phyloP scores from a whole-genome alignment of 768 basidiomycete species.

The Pisolithus marmoratus region DNA sequence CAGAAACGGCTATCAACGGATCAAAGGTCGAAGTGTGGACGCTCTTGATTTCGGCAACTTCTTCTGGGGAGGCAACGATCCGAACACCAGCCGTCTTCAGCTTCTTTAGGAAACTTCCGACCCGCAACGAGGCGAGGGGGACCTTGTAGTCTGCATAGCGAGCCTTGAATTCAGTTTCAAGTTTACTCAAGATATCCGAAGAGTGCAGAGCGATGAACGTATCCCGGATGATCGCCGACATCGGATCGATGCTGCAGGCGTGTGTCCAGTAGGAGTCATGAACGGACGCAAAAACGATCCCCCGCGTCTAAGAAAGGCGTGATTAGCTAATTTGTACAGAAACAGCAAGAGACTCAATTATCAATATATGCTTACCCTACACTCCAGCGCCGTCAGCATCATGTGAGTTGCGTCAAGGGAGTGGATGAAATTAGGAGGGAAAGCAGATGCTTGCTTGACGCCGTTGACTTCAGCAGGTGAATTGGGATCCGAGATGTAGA shows the following conservation, averaged over 20 bases:
- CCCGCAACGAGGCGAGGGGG: conserved; percentile 46
- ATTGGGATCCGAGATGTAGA: conserved; percentile 87
- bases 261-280: conserved; percentile 99
- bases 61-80: conserved; percentile 36
- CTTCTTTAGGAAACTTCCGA: conserved; percentile 30
- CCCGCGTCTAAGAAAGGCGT: conserved; percentile 46
- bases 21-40: conserved; percentile 20
- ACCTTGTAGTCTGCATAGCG: conserved; percentile 73
- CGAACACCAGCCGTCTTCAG: conserved; percentile 41
- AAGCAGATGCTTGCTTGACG: conserved; percentile 87
- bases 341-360: not conserved
- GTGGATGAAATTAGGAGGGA: conserved; percentile 99
- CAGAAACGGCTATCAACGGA: conserved; percentile 34
- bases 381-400: conserved; percentile 93
- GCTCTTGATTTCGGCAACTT: conserved; percentile 26
- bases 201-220: conserved; percentile 92
- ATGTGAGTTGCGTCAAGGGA: conserved; percentile 98
- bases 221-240: conserved; percentile 86
- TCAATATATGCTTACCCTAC: conserved; percentile 48
- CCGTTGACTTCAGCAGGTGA: conserved; percentile 73
- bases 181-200: conserved; percentile 70
- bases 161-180: conserved; percentile 71
- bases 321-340: not conserved
- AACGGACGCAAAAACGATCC: conserved; percentile 86
- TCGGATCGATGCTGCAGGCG: conserved; percentile 75